Evolutionary conservation across 306 rosid genomes (phyloP).

Genomic region (Biancaea sappan): DNA sequence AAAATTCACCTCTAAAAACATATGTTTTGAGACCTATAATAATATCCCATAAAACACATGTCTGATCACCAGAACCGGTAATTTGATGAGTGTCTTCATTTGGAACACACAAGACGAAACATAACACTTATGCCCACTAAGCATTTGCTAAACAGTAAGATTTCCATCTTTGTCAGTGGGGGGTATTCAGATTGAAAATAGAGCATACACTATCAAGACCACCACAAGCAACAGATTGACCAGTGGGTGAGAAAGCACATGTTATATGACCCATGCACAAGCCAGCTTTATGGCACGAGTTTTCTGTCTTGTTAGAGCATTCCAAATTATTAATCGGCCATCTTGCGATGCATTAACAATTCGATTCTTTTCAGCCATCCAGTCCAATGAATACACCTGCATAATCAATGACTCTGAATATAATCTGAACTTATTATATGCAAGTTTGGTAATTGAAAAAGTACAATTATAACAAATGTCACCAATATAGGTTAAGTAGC

Average conservation of each 20-base stretch:
- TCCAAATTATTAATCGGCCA: conserved; percentile 89
- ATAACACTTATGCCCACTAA: conserved; percentile 85
- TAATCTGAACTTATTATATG: conserved; percentile 1
- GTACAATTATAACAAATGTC: background rate
- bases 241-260: conserved; percentile 81
- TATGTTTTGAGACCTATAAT: conserved; percentile 84
- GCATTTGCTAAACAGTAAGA: conserved; percentile 67
- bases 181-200: conserved; percentile 75
- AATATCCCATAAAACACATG: conserved; percentile 90
- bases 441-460: background rate
- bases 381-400: conserved; percentile 88
- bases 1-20: conserved; percentile 93
- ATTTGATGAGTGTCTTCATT: conserved; percentile 80
- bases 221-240: conserved; percentile 86
- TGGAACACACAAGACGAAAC: conserved; percentile 85
- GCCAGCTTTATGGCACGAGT: conserved; percentile 79
- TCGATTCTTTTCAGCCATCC: conserved; percentile 78
- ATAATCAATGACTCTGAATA: background rate
- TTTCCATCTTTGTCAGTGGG: too few species aligned
- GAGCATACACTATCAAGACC: conserved; percentile 95
- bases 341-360: conserved; percentile 96
- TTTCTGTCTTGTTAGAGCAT: conserved; percentile 91
- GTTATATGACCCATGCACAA: conserved; percentile 96
- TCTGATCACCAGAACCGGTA: conserved; percentile 89
- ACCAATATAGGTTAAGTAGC: background rate